Evolutionary conservation across 257 asterid species (phyloP).

Genomic region (Solanum rostratum): DNA sequence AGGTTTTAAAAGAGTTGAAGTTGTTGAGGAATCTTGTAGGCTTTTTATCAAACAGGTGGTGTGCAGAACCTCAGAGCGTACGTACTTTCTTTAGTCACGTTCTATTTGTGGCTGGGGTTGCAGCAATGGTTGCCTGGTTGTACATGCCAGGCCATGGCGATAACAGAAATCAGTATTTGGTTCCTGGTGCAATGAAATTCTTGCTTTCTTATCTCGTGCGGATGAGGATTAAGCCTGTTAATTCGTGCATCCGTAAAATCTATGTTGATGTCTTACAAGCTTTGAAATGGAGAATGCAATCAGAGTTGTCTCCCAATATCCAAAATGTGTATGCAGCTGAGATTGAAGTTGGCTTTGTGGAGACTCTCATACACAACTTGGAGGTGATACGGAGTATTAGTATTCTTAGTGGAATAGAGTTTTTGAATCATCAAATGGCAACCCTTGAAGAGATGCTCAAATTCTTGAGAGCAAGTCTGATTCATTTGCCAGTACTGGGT

Average conservation of each 20-base stretch:
- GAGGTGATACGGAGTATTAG: background rate
- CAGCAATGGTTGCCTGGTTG: background rate
- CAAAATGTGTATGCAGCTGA: background rate
- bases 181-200: background rate
- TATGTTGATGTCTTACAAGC: background rate
- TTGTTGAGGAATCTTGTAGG: background rate
- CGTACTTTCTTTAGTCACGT: background rate
- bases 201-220: background rate
- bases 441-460: background rate
- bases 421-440: background rate
- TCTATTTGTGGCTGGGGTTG: background rate
- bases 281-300: background rate
- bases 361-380: background rate
- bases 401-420: background rate
- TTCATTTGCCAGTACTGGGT: background rate
- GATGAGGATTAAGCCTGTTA: background rate
- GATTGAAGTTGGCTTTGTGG: background rate
- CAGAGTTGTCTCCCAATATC: background rate
- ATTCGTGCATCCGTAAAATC: background rate
- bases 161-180: background rate
- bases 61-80: background rate
- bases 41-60: background rate
- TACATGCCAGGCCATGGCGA: background rate
- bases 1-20: background rate
- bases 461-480: background rate